Percentiles rank a stretch among this genome's conserved stretches.
These are phyloP conservation scores for Amoebophrya sp. DNA, from an alignment of 169 alveolate species.

Conservation along the genomic window DNA sequence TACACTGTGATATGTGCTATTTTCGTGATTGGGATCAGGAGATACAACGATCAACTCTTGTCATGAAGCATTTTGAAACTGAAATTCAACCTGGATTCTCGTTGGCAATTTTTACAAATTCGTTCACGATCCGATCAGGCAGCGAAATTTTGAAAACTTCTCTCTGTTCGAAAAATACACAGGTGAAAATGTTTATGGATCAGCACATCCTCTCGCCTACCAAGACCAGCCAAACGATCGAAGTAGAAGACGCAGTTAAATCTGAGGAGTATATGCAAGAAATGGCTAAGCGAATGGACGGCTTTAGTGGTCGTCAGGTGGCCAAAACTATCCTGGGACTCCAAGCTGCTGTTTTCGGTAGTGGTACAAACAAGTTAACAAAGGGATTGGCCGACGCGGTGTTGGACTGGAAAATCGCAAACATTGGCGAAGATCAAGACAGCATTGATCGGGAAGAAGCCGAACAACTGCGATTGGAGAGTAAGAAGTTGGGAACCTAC, in stretches of 20 bases:
- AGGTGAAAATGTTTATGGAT: constrained; percentile 58
- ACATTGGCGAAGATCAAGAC: constrained; percentile 31
- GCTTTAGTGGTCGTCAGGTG: constrained; percentile 90
- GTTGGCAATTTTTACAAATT: not conserved
- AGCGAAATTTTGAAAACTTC: not conserved
- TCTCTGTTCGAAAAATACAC: not conserved
- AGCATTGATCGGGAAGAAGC: constrained; percentile 31
- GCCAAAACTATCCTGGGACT: constrained; percentile 62
- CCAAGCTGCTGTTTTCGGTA: constrained; percentile 59
- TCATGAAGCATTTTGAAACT: not conserved
- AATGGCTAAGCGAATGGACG: constrained; percentile 73
- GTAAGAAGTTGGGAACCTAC: not conserved
- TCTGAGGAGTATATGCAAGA: constrained; percentile 50
- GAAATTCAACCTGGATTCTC: not conserved
- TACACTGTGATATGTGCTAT: constrained; percentile 32
- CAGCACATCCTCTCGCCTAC: constrained; percentile 63
- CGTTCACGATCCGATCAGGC: not conserved
- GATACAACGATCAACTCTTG: not conserved
- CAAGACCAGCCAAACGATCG: constrained; percentile 45
- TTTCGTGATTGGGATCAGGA: not conserved
- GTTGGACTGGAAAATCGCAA: constrained; percentile 56
- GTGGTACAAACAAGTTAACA: constrained; percentile 56
- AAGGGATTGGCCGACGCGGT: constrained; percentile 60
- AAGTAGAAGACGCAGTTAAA: constrained; percentile 2
- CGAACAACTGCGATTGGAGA: constrained; percentile 20